Evolutionary conservation across 257 asterid species (phyloP).

Genomic region (Salvia rosmarinus): DNA sequence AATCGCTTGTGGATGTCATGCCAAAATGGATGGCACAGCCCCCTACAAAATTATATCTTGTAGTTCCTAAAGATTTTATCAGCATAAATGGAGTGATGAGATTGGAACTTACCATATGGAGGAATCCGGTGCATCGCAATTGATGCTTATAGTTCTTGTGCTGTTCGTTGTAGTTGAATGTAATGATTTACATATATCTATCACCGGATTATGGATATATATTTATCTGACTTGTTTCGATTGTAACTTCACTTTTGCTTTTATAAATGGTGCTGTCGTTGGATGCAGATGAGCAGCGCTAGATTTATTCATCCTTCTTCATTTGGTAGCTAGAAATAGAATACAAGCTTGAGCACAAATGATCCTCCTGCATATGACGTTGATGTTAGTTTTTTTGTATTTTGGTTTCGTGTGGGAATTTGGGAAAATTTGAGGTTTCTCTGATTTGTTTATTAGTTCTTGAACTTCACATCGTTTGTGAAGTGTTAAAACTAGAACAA

Average conservation of each 20-base stretch:
- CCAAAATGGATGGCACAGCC: conserved; percentile 37
- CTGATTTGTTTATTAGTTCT: background rate
- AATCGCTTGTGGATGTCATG: conserved; percentile 41
- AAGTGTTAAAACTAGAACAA: no score
- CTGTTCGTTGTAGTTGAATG: background rate
- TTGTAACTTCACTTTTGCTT: background rate
- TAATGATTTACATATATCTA: background rate
- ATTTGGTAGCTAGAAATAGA: background rate
- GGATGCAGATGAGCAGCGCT: conserved; percentile 10
- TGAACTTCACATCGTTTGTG: no score
- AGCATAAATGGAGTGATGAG: conserved; percentile 29
- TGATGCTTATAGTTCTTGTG: conserved; percentile 12
- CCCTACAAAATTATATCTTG: conserved; percentile 45
- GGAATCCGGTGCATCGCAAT: background rate
- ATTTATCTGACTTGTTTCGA: background rate
- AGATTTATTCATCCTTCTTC: background rate
- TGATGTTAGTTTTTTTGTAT: background rate
- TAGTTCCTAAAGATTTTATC: conserved; percentile 50
- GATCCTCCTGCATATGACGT: background rate
- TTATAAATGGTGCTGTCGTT: conserved; percentile 15
- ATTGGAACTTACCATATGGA: conserved; percentile 51
- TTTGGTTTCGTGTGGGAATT: background rate
- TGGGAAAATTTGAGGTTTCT: background rate
- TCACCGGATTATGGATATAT: background rate
- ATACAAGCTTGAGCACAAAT: background rate